These are phyloP conservation scores for Parietaria judaica DNA, from an alignment of 306 rosid genomes.

Conservation along the genomic window DNA sequence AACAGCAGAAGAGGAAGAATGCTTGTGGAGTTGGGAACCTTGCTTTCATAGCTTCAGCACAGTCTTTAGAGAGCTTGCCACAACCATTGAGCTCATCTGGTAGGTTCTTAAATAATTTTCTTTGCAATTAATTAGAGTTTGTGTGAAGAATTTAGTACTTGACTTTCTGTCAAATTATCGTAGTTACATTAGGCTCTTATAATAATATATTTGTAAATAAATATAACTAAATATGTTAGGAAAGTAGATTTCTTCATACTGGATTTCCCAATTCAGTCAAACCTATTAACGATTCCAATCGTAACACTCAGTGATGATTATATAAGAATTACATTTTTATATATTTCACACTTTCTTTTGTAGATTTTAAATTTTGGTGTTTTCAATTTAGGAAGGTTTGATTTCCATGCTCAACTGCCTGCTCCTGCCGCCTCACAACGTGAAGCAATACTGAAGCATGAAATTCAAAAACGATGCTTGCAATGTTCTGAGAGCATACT, in stretches of 20 bases:
- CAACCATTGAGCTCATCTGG: slow-evolving; percentile 89
- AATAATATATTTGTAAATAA: no score
- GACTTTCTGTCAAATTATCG: no score
- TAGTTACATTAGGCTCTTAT: no score
- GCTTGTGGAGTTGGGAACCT: slow-evolving; percentile 80
- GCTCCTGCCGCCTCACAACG: slow-evolving; percentile 91
- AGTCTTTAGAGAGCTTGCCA: slow-evolving; percentile 70
- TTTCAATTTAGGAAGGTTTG: slow-evolving; percentile 65
- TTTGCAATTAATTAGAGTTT: background rate
- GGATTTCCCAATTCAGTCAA: no score
- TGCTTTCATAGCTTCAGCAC: slow-evolving; percentile 62
- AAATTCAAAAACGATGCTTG: slow-evolving; percentile 63
- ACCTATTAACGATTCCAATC: no score
- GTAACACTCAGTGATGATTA: no score
- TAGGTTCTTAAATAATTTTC: slow-evolving; percentile 43
- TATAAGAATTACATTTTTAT: no score
- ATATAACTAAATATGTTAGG: no score
- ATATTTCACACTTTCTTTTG: no score
- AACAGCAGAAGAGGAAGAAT: slow-evolving; percentile 58
- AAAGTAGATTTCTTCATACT: no score
- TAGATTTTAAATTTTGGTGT: background rate
- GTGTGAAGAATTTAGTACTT: background rate
- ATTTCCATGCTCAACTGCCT: slow-evolving; percentile 77
- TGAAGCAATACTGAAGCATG: slow-evolving; percentile 75
- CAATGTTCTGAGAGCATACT: slow-evolving; percentile 63